These are phyloP conservation scores for Plasmodium vinckei DNA, from an alignment of 169 alveolate species.

Conservation along the genomic window DNA sequence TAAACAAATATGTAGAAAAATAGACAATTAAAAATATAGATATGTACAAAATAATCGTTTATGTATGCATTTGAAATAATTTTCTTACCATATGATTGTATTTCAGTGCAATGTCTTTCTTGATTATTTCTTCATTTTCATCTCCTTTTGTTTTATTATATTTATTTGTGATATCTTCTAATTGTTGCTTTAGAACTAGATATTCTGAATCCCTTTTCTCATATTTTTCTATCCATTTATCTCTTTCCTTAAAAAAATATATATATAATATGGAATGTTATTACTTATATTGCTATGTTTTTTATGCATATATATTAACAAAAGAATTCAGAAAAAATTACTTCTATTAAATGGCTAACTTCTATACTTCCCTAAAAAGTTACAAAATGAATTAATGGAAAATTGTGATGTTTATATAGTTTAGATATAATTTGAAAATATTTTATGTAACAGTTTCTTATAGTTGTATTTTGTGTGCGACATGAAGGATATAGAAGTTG, in stretches of 20 bases:
- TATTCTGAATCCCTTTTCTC: slow-evolving; percentile 29
- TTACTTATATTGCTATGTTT: too few relatives aligned
- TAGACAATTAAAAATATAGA: too few relatives aligned
- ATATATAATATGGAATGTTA: not conserved
- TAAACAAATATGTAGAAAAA: too few relatives aligned
- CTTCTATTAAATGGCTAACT: slow-evolving; percentile 31
- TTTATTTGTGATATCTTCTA: slow-evolving; percentile 10
- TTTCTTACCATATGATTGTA: slow-evolving; percentile 47
- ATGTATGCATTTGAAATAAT: not conserved
- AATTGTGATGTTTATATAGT: slow-evolving; percentile 5
- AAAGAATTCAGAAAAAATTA: slow-evolving; percentile 1
- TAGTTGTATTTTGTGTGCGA: too few relatives aligned
- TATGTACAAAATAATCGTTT: too few relatives aligned
- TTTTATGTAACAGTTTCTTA: too few relatives aligned
- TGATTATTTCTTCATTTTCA: slow-evolving; percentile 3
- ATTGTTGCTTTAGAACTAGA: slow-evolving; percentile 10
- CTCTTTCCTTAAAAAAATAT: slow-evolving; percentile 40
- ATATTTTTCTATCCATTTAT: slow-evolving; percentile 60
- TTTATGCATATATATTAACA: too few relatives aligned
- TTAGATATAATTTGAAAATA: not conserved
- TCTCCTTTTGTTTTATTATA: slow-evolving; percentile 3
- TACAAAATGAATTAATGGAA: slow-evolving; percentile 3
- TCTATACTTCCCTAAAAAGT: slow-evolving; percentile 32
- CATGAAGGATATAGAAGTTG: too few relatives aligned
- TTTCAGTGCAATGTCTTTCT: slow-evolving; percentile 33